Percentiles rank a stretch among this genome's conserved stretches.
phyloP scores from a whole-genome alignment of 306 rosid genomes.

The Prunus mira region DNA sequence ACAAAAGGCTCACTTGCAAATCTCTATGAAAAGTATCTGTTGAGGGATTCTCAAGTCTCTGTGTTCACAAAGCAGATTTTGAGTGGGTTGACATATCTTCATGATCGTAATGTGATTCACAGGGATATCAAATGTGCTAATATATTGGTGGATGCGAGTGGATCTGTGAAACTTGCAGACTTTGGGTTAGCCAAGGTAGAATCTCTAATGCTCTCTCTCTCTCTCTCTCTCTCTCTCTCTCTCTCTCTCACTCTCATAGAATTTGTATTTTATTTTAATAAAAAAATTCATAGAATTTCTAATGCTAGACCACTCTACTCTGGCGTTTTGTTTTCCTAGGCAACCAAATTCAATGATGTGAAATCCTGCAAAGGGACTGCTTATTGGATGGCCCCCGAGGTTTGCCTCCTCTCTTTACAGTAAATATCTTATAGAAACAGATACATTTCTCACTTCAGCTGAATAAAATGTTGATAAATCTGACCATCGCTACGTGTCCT shows the following conservation, averaged over 20 bases:
- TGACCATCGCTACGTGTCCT: background rate
- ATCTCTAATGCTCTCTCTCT: background rate
- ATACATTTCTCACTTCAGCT: background rate
- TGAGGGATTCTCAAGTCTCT: constrained; percentile 58
- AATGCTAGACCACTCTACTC: background rate
- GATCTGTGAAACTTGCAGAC: constrained; percentile 95
- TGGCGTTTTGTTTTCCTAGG: constrained; percentile 44
- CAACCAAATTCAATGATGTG: constrained; percentile 77
- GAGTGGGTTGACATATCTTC: constrained; percentile 58
- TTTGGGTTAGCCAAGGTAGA: constrained; percentile 95
- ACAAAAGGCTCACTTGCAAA: constrained; percentile 55
- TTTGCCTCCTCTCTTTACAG: constrained; percentile 39
- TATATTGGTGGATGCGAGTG: constrained; percentile 85
- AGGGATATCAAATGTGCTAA: constrained; percentile 98
- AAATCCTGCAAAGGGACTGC: constrained; percentile 83
- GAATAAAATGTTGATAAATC: background rate
- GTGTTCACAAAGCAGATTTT: constrained; percentile 58
- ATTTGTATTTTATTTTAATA: background rate
- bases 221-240: constrained; percentile 12
- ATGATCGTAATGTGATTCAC: constrained; percentile 55
- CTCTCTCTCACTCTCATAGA: background rate
- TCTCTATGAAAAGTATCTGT: constrained; percentile 43
- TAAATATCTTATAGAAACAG: background rate
- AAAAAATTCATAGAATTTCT: background rate
- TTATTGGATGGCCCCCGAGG: constrained; percentile 99